Evolutionary conservation across 768 basidiomycete genomes (phyloP).

Genomic region (Pleurotus salmoneostramineus): DNA sequence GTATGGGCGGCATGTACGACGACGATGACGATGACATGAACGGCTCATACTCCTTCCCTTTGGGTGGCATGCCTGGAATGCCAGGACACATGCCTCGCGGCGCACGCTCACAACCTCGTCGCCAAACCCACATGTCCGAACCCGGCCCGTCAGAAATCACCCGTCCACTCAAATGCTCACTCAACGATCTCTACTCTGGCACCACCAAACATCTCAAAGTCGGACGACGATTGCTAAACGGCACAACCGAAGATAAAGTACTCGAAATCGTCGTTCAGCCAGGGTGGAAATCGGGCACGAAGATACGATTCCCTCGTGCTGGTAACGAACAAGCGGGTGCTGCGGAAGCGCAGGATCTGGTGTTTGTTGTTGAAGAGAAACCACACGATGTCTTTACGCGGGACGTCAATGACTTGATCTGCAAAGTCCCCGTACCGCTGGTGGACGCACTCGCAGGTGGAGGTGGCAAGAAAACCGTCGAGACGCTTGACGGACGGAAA

Average conservation of each 20-base stretch:
- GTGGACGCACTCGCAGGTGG: constrained; percentile 66
- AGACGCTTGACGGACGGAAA: constrained; percentile 76
- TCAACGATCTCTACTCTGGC: constrained; percentile 86
- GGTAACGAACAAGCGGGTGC: constrained; percentile 66
- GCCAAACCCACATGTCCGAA: constrained; percentile 21
- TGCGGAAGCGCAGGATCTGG: constrained; percentile 84
- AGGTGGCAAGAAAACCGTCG: constrained; percentile 49
- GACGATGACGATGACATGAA: constrained; percentile 48
- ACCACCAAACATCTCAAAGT: constrained; percentile 87
- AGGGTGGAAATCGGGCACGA: constrained; percentile 97
- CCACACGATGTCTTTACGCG: constrained; percentile 73
- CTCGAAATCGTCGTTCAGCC: constrained; percentile 78
- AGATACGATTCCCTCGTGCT: constrained; percentile 83
- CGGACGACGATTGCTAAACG: constrained; percentile 66
- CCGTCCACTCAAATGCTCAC: constrained; percentile 78
- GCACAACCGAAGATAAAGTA: constrained; percentile 80
- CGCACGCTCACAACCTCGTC: constrained; percentile 19
- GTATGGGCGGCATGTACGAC: constrained; percentile 36
- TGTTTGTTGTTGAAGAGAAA: constrained; percentile 97
- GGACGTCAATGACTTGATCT: constrained; percentile 77
- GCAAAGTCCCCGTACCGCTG: constrained; percentile 60
- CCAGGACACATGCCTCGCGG: constrained; percentile 47
- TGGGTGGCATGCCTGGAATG: constrained; percentile 60
- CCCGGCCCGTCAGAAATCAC: constrained; percentile 58
- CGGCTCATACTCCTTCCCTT: constrained; percentile 26